Base-by-base conservation (phyloP, 177 flowering plant genomes). In the Telopea speciosissima region DNA sequence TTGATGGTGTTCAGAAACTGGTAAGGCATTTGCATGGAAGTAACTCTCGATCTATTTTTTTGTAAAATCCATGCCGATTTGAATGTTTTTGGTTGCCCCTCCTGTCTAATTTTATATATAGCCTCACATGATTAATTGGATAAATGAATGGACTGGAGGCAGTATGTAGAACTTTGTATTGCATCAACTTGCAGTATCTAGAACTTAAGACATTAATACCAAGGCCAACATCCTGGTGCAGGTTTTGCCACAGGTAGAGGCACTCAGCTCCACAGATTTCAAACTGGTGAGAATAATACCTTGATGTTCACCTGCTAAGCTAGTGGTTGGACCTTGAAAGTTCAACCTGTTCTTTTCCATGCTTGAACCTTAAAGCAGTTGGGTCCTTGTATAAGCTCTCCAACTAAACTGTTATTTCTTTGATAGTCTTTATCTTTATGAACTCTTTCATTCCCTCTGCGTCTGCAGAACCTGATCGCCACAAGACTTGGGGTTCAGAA, bases 391-490 rank as follows among this genome's bases (percentile, higher is more conserved):
- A 31, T 36, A 52, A 10, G 63, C 23, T 56, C 5, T 49, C 33
- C 49, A 36, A 36, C 40, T 3, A 36, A 36, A 36, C 22, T 16
- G 25, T 49, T 68, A 10, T 25, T 67, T 61, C 24, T 45, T 3
- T 7, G 19, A 17, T 28, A 31, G 19, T 52, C 16, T 28, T 68
- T 68, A 11, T 56, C 72, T 26, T 14, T 21, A 26, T 45, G 25
- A 42, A 60, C 21, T 13, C 54, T 13, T 12, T 49, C 19, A 16
- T 49, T 49, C 54, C 54, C 14, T 36, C 40, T 70, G 54, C 21
- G 74, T 69, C n/a, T 81, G 82, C 90, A 93, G 99, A 89, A 85
- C 72, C 83, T 96, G 78, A 86, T 96, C 75, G 97, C 98, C 68
- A 84, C 87, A 1, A 88, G 84, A 79, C 87, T 83, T 56, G 99